Conservation (phyloP, 2,329 filamentous ascomycete species). For the Penicillium griseofulvum region DNA sequence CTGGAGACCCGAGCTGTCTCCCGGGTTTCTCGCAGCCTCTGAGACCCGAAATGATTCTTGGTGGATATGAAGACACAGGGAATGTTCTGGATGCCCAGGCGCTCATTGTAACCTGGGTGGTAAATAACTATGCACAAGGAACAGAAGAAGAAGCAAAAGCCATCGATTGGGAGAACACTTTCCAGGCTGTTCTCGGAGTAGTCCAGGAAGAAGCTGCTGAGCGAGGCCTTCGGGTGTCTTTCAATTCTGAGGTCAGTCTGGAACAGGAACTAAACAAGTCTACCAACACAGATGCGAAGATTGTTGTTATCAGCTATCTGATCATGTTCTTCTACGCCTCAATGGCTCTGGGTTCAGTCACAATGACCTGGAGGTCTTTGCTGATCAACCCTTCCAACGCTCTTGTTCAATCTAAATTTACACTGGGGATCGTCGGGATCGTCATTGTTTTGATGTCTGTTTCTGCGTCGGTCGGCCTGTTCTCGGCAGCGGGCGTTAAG, state of each 20-base stretch:
- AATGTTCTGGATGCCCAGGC: conserved; percentile 72
- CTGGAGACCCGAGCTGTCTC: conserved; percentile 70
- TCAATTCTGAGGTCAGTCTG: conserved; percentile 91
- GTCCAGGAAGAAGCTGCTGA: conserved; percentile 75
- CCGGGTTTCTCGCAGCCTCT: conserved; percentile 88
- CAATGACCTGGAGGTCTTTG: conserved; percentile 71
- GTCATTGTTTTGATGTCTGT: conserved; percentile 97
- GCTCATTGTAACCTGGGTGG: conserved; percentile 89
- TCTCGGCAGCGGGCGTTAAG: conserved; percentile 87
- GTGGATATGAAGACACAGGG: conserved; percentile 65
- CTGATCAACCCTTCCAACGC: conserved; percentile 78
- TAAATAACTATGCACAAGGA: conserved; percentile 78
- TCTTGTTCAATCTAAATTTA: conserved; percentile 94
- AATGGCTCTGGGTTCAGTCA: conserved; percentile 83
- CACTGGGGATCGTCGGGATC: conserved; percentile 90
- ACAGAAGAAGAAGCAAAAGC: conserved; percentile 68
- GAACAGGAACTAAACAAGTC: conserved; percentile 97
- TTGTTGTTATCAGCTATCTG: conserved; percentile 92
- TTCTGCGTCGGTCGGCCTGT: conserved; percentile 88
- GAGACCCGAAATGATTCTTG: conserved; percentile 79
- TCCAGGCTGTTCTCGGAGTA: conserved; percentile 71
- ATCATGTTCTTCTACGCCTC: conserved; percentile 99
- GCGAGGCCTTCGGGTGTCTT: conserved; percentile 81
- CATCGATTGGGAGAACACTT: conserved; percentile 82
- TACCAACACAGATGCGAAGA: conserved; percentile 96